Percentiles rank a stretch among this genome's conserved stretches.
Evolutionary conservation across 2,329 filamentous ascomycete genomes (phyloP).

Genomic region (Colletotrichum musae): DNA sequence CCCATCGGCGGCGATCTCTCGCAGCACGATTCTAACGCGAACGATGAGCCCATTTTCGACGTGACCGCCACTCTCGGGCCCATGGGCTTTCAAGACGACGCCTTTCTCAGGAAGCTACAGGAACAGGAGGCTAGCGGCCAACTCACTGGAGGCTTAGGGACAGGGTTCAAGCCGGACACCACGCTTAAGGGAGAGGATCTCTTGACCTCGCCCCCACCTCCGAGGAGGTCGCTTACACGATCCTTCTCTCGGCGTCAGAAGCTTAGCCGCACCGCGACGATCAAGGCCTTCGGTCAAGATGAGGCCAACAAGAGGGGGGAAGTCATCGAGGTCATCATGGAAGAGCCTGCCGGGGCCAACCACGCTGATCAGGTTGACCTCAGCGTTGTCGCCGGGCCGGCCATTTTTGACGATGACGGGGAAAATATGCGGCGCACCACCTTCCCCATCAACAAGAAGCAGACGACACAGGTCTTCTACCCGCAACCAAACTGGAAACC

Average conservation of each 20-base stretch:
- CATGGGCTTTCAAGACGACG: slow-evolving; percentile 57
- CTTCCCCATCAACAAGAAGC: slow-evolving; percentile 51
- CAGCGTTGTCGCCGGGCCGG: slow-evolving; percentile 64
- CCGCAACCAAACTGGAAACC: slow-evolving; percentile 78
- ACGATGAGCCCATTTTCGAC: slow-evolving; percentile 57
- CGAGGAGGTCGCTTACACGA: slow-evolving; percentile 55
- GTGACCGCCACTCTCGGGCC: slow-evolving; percentile 63
- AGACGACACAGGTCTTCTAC: slow-evolving; percentile 68
- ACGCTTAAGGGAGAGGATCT: slow-evolving; percentile 67
- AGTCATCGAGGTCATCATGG: slow-evolving; percentile 72
- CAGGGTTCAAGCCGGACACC: slow-evolving; percentile 64
- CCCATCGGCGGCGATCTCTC: slow-evolving; percentile 55
- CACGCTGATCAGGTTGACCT: slow-evolving; percentile 61
- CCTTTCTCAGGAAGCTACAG: slow-evolving; percentile 62
- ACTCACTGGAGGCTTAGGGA: slow-evolving; percentile 71
- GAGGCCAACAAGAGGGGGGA: slow-evolving; percentile 73
- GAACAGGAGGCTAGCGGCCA: slow-evolving; percentile 68
- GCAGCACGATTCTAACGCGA: slow-evolving; percentile 50
- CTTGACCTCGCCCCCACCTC: slow-evolving; percentile 53
- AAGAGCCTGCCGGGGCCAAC: slow-evolving; percentile 45
- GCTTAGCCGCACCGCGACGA: slow-evolving; percentile 54
- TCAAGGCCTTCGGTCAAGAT: slow-evolving; percentile 67
- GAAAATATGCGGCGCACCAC: slow-evolving; percentile 55
- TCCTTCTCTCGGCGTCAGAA: slow-evolving; percentile 57
- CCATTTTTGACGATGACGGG: slow-evolving; percentile 44